These are phyloP conservation scores for Termitomyces titanicus DNA, from an alignment of 768 basidiomycete genomes.

Conservation along the genomic window DNA sequence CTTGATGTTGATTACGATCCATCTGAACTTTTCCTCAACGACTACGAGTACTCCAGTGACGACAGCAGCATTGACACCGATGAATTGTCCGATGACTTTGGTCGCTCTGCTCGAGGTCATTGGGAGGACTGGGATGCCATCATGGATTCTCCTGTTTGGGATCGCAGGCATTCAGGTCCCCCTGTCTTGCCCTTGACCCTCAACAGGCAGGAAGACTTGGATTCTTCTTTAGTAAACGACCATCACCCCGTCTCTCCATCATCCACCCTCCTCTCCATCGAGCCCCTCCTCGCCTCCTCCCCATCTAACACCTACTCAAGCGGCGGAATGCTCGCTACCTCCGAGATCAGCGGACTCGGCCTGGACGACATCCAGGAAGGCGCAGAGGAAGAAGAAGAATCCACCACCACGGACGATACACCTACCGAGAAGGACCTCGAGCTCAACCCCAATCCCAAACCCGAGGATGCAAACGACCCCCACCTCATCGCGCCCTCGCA, in stretches of 20 bases:
- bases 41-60: constrained; percentile 15
- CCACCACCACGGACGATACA: constrained; percentile 5
- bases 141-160: constrained; percentile 39
- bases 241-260: constrained; percentile 13
- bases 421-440: constrained; percentile 15
- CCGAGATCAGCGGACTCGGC: constrained; percentile 20
- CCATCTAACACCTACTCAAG: constrained; percentile 8
- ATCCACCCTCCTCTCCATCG: constrained; percentile 34
- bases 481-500: no score
- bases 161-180: constrained; percentile 8
- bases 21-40: constrained; percentile 5
- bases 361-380: constrained; percentile 64
- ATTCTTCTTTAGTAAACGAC: neutral
- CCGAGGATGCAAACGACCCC: no score
- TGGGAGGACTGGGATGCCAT: constrained; percentile 46
- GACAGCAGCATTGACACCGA: constrained; percentile 29
- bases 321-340: constrained; percentile 13
- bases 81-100: constrained; percentile 39
- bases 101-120: constrained; percentile 33
- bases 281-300: constrained; percentile 47
- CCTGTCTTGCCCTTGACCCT: neutral
- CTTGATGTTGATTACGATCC: constrained; percentile 58
- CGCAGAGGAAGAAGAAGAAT: constrained; percentile 55
- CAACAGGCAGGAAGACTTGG: neutral
- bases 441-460: constrained; percentile 8